Evolutionary conservation across 140 eudicot species (phyloP).

Genomic region (Stevia rebaudiana): DNA sequence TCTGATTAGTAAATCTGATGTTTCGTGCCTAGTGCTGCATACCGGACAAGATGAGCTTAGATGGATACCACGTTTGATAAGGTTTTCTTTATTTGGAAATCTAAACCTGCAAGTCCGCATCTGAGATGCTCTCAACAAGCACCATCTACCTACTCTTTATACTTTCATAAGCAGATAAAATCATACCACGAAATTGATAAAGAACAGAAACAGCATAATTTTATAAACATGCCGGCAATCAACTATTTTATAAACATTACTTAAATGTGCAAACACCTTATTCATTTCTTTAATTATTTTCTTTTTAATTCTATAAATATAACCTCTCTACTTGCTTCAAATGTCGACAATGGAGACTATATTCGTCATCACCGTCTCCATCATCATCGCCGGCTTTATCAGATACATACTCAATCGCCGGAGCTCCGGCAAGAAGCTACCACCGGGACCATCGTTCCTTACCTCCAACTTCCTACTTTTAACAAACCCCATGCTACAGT

Average conservation of each 20-base stretch:
- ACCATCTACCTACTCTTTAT: neutral
- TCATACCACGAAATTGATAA: neutral
- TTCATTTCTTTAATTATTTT: neutral
- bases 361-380: neutral
- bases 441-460: constrained; percentile 40
- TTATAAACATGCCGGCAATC: neutral
- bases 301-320: neutral
- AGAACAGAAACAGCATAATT: neutral
- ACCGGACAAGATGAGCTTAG: too few species aligned
- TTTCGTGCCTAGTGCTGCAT: too few species aligned
- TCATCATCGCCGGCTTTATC: neutral
- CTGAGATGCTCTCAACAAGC: neutral
- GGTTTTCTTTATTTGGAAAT: too few species aligned
- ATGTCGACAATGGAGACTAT: constrained; percentile 17
- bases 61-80: too few species aligned
- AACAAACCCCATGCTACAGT: constrained; percentile 12
- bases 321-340: neutral
- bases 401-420: neutral
- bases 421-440: constrained; percentile 22
- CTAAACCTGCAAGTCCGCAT: too few species aligned
- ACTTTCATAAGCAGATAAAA: too few species aligned
- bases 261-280: neutral
- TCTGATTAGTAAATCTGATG: too few species aligned
- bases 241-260: neutral
- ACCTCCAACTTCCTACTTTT: constrained; percentile 22